Evolutionary conservation across 2,329 filamentous ascomycete genomes (phyloP), one percentile per base, ranked within the genome.

Genomic region (Coniella lustricola): DNA sequence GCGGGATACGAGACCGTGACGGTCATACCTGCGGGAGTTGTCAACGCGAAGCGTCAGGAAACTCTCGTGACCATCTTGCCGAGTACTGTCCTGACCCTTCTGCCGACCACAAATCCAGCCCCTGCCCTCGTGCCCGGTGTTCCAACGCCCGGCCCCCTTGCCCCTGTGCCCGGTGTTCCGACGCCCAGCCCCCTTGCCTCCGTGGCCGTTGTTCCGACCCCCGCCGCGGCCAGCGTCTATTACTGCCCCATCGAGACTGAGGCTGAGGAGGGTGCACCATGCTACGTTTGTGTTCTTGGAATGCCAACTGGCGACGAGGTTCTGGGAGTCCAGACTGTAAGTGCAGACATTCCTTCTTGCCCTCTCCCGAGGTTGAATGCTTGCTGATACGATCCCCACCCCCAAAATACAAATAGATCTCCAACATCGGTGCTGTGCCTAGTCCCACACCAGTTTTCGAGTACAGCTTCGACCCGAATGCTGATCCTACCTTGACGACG

Each of bases 401-500:
- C n/a, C 3, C 10, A 44, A 46, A 5, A 29, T 5, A 29, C 25
- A 29, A n/a, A 5, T 9, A 45, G 44, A 31, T 22, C 17, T 46
- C 44, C 16, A 38, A 16, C 44, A 12, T 46, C 12, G 44, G 34
- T 5, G 22, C 21, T n/a, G 29, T 31, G 3, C 34, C 44, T 4
- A 35, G 37, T 16, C 44, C 44, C 3, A 46, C 34, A 5, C 44
- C 44, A n/a, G 16, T 46, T 21, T 46, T 46, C 44, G 5, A 13
- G 5, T 46, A 38, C 35, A 38, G 34, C 16, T 37, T 38, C 33
- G 36, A 12, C 25, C n/a, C 3, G 2, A 35, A 17, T 16, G 13
- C n/a, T 35, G 5, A 17, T 10, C n/a, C 7, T 2, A 46, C 22
- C 5, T 3, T n/a, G 18, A 12, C 21, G 17, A 32, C 22, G 1